Evolutionary conservation across 1,139 yeast species (phyloP), one percentile per base, ranked within the genome.

Genomic region (Suhomyces anneliseae): DNA sequence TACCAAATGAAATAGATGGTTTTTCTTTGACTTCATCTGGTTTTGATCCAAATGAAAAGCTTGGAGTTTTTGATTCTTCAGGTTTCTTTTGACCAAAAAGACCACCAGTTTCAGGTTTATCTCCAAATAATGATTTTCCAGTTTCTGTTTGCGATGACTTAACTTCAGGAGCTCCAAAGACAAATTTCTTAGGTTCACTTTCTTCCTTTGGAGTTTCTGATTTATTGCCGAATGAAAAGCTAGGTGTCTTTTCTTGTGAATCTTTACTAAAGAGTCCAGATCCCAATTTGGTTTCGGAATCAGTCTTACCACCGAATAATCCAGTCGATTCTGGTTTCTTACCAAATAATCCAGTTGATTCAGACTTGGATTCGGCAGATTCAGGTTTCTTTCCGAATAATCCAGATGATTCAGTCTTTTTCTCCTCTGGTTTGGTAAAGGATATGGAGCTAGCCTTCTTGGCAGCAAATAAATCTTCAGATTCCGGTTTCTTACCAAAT

Each of bases 201-300:
- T 5, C 32, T 11, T 9, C 11, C n/a, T 29, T 29, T 5, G 10
- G 15, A 38, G 39, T 31, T 34, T 33, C 32, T 4, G 44, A 10
- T 31, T 38, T 27, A 8, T 36, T 38, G 6, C 39, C 46, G 33
- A 47, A 42, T 10, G 43, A 33, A 34, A 42, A 40, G 11, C 31
- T 24, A 6, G 46, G 46, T 31, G 32, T 11, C 32, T 29, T 29
- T 11, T 29, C 7, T 11, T 29, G 11, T 11, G n/a, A 11, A 5
- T 29, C 32, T 19, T 19, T 19, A 19, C 3, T 2, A 19, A 19
- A 19, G 6, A 19, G 24, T 4, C 24, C 24, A 19, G 24, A 19
- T 19, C 24, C 24, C 24, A 19, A 19, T 19, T 19, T 19, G 24
- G 6, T 19, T 19, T 19, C 24, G 6, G 24, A 19, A 19, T 19